Evolutionary conservation across 768 basidiomycete genomes (phyloP), one percentile per base, ranked within the genome.

Genomic region (Pleurotus platypus): DNA sequence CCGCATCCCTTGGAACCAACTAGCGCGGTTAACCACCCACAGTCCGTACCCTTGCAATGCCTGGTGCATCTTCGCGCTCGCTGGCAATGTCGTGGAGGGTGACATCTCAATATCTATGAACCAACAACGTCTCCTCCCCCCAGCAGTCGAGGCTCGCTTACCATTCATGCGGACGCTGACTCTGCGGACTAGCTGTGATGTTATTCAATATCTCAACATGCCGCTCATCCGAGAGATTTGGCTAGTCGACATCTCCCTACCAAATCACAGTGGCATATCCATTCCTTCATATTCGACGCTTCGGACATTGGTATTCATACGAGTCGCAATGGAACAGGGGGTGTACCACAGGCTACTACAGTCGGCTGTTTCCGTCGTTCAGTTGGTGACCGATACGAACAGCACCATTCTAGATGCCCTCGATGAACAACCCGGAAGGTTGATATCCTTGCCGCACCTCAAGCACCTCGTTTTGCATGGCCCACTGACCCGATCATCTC

Each of bases 201-300:
- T 54, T 9, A n/a, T 54, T 20, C 51, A 54, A 42, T 26, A 54
- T 30, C 18, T 54, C 15, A 24, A 24, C 39, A 40, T 54, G 35
- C 51, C 51, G 4, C 11, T 39, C 39, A 54, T 54, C 51, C n/a
- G 42, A 18, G 51, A 54, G 27, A n/a, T 54, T 18, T 24, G 39
- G 51, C 15, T 54, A 15, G 42, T 54, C 16, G 39, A 42, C 15
- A 54, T 40, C 11, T 54, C 51, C 7, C 22, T 30, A 5, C 20
- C 37, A 2, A n/a, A 42, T 22, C n/a, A 22, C 22, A 38, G 16
- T 35, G 24, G 37, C 37, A 54, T 11, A 22, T 20, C 39, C 39
- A 42, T 16, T 13, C 51, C 16, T 39, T 42, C 35, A 9, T 54
- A 40, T 42, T 42, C n/a, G n/a, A 40, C 51, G 11, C 51, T 42